Percentiles rank a stretch among this genome's conserved stretches.
These are phyloP conservation scores for Suhomyces vadensis DNA, from an alignment of 805 yeast genomes.

Conservation along the genomic window DNA sequence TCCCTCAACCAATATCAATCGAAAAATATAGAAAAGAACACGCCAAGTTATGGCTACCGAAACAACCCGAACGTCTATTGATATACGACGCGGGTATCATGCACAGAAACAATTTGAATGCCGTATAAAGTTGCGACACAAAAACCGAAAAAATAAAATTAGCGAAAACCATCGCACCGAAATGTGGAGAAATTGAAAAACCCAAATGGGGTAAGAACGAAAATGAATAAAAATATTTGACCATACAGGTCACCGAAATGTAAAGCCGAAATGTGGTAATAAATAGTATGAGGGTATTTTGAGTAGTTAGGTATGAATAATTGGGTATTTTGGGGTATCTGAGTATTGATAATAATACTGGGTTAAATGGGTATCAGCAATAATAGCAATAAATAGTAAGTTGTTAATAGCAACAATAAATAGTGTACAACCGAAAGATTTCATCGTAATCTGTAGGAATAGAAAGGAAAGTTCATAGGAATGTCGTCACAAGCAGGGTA, in stretches of 20 bases:
- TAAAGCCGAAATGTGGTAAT: neutral
- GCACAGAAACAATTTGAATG: neutral
- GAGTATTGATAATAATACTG: neutral
- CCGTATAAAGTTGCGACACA: neutral
- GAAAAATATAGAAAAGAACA: neutral
- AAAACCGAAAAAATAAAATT: neutral
- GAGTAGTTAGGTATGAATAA: too few relatives aligned
- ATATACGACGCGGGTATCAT: slow-evolving; percentile 2
- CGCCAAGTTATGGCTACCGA: neutral
- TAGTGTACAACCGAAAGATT: slow-evolving; percentile 12
- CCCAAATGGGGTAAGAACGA: neutral
- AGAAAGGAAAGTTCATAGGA: neutral
- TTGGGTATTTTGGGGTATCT: too few relatives aligned
- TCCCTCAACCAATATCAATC: neutral
- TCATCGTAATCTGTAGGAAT: neutral
- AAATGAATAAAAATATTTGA: neutral
- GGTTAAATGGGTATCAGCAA: slow-evolving; percentile 7
- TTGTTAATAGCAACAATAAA: neutral
- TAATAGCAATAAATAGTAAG: too few relatives aligned
- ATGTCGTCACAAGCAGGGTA: slow-evolving; percentile 4
- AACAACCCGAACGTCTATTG: neutral
- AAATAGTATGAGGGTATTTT: neutral
- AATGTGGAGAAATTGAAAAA: slow-evolving; percentile 1
- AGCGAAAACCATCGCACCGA: slow-evolving; percentile 1
- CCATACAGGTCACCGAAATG: neutral